These are phyloP conservation scores for Lentithecium fluviatile DNA, from an alignment of 495 filamentous ascomycete genomes.

Conservation along the genomic window DNA sequence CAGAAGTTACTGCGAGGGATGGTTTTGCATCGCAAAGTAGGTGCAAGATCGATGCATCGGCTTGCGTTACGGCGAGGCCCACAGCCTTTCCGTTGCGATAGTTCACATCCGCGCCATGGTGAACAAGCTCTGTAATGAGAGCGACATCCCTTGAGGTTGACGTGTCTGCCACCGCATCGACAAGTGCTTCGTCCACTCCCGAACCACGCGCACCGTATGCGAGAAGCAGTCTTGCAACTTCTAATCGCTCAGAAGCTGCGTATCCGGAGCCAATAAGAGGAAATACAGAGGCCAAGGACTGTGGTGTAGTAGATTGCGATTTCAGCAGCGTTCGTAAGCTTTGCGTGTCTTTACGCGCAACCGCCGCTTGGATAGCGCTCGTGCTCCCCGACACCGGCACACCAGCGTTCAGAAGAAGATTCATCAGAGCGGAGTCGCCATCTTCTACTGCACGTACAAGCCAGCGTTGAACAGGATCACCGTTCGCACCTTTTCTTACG, in stretches of 20 bases:
- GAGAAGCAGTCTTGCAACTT: slow-evolving; percentile 17
- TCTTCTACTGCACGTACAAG: slow-evolving; percentile 28
- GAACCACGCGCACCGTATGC: slow-evolving; percentile 17
- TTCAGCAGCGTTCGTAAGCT: slow-evolving; percentile 17
- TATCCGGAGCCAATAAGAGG: slow-evolving; percentile 19
- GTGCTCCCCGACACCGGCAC: slow-evolving; percentile 11
- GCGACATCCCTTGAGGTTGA: slow-evolving; percentile 20
- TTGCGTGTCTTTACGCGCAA: slow-evolving; percentile 16
- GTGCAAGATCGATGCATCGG: slow-evolving; percentile 15
- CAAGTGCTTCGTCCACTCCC: slow-evolving; percentile 24
- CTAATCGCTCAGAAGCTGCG: slow-evolving; percentile 13
- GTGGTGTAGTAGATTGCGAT: slow-evolving; percentile 1
- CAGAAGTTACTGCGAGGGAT: slow-evolving; percentile 7
- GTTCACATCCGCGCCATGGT: slow-evolving; percentile 21
- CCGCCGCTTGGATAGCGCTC: slow-evolving; percentile 9
- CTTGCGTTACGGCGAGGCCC: slow-evolving; percentile 16
- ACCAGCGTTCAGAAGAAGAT: slow-evolving; percentile 22
- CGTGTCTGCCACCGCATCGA: slow-evolving; percentile 21
- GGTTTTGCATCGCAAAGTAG: slow-evolving; percentile 14
- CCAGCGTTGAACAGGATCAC: slow-evolving; percentile 17
- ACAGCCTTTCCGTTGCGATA: slow-evolving; percentile 19
- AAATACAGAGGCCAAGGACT: slow-evolving; percentile 9
- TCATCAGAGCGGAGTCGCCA: slow-evolving; percentile 17
- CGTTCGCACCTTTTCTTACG: slow-evolving; percentile 22
- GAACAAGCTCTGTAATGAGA: slow-evolving; percentile 24